Base-by-base conservation (phyloP, 257 asterid species). In the Salvia hispanica region DNA sequence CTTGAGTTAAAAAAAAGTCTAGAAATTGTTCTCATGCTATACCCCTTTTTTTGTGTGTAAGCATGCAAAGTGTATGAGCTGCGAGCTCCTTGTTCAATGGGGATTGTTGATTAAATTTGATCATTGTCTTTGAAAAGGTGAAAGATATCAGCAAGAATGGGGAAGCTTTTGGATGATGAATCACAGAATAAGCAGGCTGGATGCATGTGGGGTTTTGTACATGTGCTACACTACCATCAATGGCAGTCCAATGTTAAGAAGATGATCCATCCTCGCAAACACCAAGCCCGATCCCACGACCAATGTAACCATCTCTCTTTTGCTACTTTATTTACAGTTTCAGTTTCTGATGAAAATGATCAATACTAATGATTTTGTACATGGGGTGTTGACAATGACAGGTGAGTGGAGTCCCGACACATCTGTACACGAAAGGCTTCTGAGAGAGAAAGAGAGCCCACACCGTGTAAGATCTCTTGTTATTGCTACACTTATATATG, bases 191-290 rank as follows among this genome's bases (percentile, higher is more conserved):
- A 69, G 60, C 85, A 77, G 75, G 81, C 83, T 0, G 83, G 92
- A 5, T 83, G 94, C 72, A 74, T 83, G 72, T 83, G 86, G 86
- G 88, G 96, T 2, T 70, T 92, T 50, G 75, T 79, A n/a, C 87
- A 84, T 62, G 83, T 73, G 7, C 69, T 91, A 21, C 83, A 74
- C 67, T 85, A 79, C 72, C 90, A 85, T 63, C 83, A 74, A 6
- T 82, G 92, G 95, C 83, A 79, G 10, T 75, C 81, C 55, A 78
- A 72, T 65, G 60, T 70, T 36, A 75, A 75, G 65, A 90, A 78
- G 62, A 70, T 75, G 67, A 72, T 77, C 74, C 81, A 70, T 7
- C 74, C 73, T 1, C 77, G 52, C 74, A 75, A 70, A 69, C 58
- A 67, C 50, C 64, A 82, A 36, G 47, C 39, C 64, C 76, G 16